Evolutionary conservation across 2,329 filamentous ascomycete genomes (phyloP).

Genomic region (Pseudogymnoascus sp.): DNA sequence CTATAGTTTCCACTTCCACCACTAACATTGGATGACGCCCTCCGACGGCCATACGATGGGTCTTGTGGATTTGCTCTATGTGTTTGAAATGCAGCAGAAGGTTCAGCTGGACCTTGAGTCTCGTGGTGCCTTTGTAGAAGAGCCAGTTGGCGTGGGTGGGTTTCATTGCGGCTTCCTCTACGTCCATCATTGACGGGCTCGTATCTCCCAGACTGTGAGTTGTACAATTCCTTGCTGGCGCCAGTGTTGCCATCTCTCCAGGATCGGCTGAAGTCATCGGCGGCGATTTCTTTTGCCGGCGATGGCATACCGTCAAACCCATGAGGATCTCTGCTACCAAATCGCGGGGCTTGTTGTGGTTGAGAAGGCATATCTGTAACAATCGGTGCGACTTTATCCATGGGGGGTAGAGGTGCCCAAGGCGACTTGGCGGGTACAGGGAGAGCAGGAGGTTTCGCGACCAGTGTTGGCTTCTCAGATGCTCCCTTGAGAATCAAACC

Average conservation of each 20-base stretch:
- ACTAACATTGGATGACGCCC: constrained; percentile 86
- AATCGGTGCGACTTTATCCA: constrained; percentile 70
- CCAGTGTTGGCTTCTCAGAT: constrained; percentile 62
- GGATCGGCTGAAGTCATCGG: constrained; percentile 84
- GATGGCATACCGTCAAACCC: constrained; percentile 46
- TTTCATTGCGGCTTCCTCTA: constrained; percentile 61
- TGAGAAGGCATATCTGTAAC: constrained; percentile 44
- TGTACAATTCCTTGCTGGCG: constrained; percentile 71
- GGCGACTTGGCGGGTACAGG: constrained; percentile 76
- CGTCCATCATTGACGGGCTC: constrained; percentile 75
- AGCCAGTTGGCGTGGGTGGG: constrained; percentile 61
- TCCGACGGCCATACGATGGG: constrained; percentile 62
- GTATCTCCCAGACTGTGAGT: constrained; percentile 90
- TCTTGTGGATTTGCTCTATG: constrained; percentile 58
- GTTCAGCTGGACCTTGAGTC: constrained; percentile 61
- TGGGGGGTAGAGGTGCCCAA: constrained; percentile 78
- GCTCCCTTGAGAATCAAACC: constrained; percentile 57
- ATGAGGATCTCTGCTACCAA: constrained; percentile 46
- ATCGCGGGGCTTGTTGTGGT: constrained; percentile 38
- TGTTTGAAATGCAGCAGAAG: constrained; percentile 80
- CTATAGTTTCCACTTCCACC: constrained; percentile 69
- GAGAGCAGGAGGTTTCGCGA: constrained; percentile 60
- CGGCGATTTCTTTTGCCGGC: constrained; percentile 73
- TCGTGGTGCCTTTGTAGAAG: constrained; percentile 68
- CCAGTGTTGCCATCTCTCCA: constrained; percentile 64